Conservation (phyloP, 148 eudicot genomes). For the Persicaria maculosa region DNA sequence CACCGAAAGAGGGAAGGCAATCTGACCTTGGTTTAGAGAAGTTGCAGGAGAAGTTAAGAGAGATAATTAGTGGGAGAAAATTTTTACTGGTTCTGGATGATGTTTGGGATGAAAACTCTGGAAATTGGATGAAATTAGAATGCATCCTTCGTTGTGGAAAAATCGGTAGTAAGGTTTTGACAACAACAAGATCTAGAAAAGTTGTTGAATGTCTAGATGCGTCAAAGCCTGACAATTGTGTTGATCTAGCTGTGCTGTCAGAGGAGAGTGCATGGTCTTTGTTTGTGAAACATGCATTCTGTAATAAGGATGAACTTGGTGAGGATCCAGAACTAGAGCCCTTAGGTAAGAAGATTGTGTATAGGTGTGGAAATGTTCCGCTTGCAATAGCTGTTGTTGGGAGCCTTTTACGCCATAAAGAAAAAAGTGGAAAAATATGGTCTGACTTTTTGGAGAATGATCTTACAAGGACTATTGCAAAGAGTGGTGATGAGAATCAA, state of each 20-base stretch:
- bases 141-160: background rate
- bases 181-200: background rate
- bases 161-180: background rate
- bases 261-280: background rate
- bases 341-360: slow-evolving; percentile 7
- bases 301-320: background rate
- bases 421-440: slow-evolving; percentile 23
- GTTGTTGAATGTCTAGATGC: background rate
- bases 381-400: slow-evolving; percentile 26
- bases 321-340: background rate
- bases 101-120: background rate
- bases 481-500: background rate
- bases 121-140: background rate
- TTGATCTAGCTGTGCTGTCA: background rate
- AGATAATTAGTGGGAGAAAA: background rate
- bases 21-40: background rate
- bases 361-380: slow-evolving; percentile 17
- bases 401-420: slow-evolving; percentile 19
- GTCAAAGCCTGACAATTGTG: background rate
- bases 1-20: background rate
- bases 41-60: background rate
- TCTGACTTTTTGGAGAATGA: slow-evolving; percentile 12
- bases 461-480: background rate
- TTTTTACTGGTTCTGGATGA: background rate
- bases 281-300: background rate